Evolutionary conservation across 1,284 basidiomycete genomes (phyloP), one percentile per base, ranked within the genome.

Genomic region (Marasmius oreades): DNA sequence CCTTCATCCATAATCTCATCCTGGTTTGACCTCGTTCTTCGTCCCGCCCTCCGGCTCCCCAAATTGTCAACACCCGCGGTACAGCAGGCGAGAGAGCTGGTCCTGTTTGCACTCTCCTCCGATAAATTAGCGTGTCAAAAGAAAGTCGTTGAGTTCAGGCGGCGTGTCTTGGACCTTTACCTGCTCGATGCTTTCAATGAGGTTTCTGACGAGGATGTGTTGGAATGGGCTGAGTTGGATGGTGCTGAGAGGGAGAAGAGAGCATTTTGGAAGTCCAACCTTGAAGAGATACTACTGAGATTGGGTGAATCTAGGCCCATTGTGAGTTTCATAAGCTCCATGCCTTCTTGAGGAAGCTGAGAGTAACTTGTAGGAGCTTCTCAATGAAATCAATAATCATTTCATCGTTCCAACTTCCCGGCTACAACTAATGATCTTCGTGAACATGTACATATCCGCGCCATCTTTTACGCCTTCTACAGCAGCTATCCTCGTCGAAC

Each of bases 21-120:
- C 23, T 92, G 90, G 90, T 92, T 90, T 68, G 88, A 92, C 64
- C 77, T 88, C 26, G 76, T 88, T 33, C 75, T 92, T 2, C 82
- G 89, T 20, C 86, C 88, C 26, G 87, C 88, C 34, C 75, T 92
- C 52, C 83, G 87, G 43, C 84, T 90, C 65, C 84, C 88, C 31
- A 83, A 77, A 61, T 71, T 92, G n/a, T 72, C 86, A 3, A 77
- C 77, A 0, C 62, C 71, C 16, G 78, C 84, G 1, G 74, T 84
- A 20, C 76, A 79, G 47, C 74, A 85, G 63, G 89, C 89, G n/a
- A 89, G 86, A 68, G 83, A 87, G 34, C 77, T 92, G 24, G 79
- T 90, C 58, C 70, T 88, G 34, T 74, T 76, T 39, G 85, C 86
- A 14, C 72, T 90, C 2, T 74, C 77, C 55, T 75, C 75, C 36